Conservation (phyloP, 2,329 filamentous ascomycete genomes). For the Fusarium setosum region DNA sequence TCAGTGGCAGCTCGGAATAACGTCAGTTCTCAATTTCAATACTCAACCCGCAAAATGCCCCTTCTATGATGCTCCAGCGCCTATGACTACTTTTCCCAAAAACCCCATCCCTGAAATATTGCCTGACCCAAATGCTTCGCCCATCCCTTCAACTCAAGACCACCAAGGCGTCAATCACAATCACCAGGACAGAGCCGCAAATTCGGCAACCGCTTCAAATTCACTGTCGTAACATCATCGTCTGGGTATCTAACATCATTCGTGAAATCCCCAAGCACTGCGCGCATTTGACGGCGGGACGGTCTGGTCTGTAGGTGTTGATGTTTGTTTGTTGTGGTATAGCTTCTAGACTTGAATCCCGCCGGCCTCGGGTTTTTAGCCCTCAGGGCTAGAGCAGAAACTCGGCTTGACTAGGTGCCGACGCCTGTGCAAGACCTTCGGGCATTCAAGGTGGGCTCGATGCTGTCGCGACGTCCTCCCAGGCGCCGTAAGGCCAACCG, state of each 20-base stretch:
- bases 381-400: background rate
- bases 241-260: constrained; percentile 41
- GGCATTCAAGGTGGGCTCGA: background rate
- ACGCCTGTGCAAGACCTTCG: background rate
- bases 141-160: background rate
- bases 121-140: background rate
- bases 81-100: constrained; percentile 29
- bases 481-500: background rate
- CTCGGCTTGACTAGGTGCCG: background rate
- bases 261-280: constrained; percentile 37
- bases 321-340: constrained; percentile 26
- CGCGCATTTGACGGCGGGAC: constrained; percentile 24
- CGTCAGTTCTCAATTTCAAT: no score
- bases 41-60: constrained; percentile 27
- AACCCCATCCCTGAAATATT: background rate
- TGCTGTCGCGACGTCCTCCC: background rate
- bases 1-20: no score
- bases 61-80: constrained; percentile 35
- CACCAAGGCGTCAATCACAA: constrained; percentile 2
- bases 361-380: background rate
- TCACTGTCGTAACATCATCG: constrained; percentile 24
- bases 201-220: constrained; percentile 5
- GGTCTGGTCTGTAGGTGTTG: constrained; percentile 26
- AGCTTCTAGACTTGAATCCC: constrained; percentile 16
- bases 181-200: background rate